phyloP scores from a whole-genome alignment of 73 alveolate species.

The Tetrahymena thermophila region DNA sequence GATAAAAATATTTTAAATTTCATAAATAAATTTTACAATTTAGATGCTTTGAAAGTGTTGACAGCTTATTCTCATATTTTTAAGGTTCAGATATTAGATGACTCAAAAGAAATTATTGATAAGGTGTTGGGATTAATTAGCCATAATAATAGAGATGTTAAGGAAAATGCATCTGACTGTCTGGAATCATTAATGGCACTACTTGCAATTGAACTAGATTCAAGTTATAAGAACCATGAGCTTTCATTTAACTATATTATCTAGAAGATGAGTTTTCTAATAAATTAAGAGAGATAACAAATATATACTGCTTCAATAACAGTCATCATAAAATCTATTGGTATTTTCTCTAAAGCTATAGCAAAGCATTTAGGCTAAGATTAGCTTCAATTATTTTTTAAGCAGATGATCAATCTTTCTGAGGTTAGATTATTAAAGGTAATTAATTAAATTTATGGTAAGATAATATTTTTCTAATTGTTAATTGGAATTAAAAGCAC shows the following conservation, averaged over 20 bases:
- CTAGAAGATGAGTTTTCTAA: constrained; percentile 9
- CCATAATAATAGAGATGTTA: constrained; percentile 32
- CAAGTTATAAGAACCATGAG: constrained; percentile 11
- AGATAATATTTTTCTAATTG: too few relatives aligned
- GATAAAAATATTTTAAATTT: background rate
- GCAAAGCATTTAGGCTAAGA: constrained; percentile 8
- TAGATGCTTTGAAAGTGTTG: constrained; percentile 12
- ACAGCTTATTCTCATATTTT: constrained; percentile 2
- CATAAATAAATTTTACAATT: background rate
- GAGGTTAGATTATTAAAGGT: constrained; percentile 11
- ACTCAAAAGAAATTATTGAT: constrained; percentile 5
- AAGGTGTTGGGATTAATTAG: constrained; percentile 1
- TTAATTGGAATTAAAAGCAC: background rate
- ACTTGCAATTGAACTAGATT: background rate
- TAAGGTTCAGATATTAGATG: background rate
- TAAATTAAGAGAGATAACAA: constrained; percentile 15
- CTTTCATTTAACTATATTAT: background rate
- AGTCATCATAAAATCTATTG: constrained; percentile 36
- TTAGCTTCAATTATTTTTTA: constrained; percentile 15
- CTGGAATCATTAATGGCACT: constrained; percentile 7
- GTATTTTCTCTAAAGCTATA: constrained; percentile 26
- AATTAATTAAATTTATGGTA: too few relatives aligned
- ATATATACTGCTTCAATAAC: constrained; percentile 10
- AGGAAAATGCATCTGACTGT: constrained; percentile 23
- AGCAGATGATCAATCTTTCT: constrained; percentile 17